Evolutionary conservation across 306 rosid genomes (phyloP).

Genomic region (Albizia julibrissin): DNA sequence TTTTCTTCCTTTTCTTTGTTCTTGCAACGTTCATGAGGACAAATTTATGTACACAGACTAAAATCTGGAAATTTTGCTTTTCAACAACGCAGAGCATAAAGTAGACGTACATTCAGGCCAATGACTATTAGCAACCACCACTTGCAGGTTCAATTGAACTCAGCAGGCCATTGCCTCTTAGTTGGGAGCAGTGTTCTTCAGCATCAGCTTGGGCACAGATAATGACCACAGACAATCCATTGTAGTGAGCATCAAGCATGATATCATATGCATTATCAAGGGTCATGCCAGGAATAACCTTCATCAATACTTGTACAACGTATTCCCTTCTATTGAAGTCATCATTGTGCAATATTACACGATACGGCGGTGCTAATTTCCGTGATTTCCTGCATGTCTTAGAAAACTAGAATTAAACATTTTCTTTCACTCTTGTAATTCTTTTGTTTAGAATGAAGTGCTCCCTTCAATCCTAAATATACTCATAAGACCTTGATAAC

Average conservation of each 20-base stretch:
- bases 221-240: constrained; percentile 85
- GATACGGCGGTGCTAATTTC: constrained; percentile 72
- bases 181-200: constrained; percentile 90
- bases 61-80: constrained; percentile 26
- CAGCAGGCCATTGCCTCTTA: constrained; percentile 81
- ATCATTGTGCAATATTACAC: constrained; percentile 82
- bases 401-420: constrained; percentile 30
- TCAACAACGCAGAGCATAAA: constrained; percentile 17
- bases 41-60: constrained; percentile 41
- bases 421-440: neutral
- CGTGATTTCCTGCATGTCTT: constrained; percentile 67
- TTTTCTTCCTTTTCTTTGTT: neutral
- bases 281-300: constrained; percentile 92
- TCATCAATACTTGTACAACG: constrained; percentile 91
- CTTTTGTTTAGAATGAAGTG: neutral
- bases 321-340: constrained; percentile 82
- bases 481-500: neutral
- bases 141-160: constrained; percentile 90
- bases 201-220: constrained; percentile 90
- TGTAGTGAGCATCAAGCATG: constrained; percentile 90
- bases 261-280: constrained; percentile 81
- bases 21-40: constrained; percentile 21
- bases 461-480: neutral
- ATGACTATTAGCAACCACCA: constrained; percentile 56
- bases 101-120: neutral